Evolutionary conservation across 2,329 filamentous ascomycete genomes (phyloP).

Genomic region (Xylariaceae sp.): DNA sequence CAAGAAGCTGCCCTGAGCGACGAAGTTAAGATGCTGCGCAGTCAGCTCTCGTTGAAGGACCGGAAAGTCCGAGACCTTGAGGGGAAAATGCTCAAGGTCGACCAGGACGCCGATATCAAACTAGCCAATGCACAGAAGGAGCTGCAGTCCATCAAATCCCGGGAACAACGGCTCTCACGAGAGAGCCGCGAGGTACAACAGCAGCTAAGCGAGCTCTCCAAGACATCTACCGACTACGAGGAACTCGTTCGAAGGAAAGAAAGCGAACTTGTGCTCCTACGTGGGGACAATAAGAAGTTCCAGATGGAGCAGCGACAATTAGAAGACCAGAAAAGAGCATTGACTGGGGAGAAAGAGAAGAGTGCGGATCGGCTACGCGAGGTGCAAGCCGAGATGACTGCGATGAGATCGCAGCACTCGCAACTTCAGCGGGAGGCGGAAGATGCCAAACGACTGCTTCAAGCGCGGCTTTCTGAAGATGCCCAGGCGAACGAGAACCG

Average conservation of each 20-base stretch:
- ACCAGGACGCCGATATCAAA: slow-evolving; percentile 85
- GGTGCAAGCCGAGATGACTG: slow-evolving; percentile 79
- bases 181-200: slow-evolving; percentile 80
- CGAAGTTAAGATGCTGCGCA: slow-evolving; percentile 86
- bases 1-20: slow-evolving; percentile 71
- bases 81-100: slow-evolving; percentile 69
- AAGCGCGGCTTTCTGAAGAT: slow-evolving; percentile 85
- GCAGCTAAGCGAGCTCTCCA: slow-evolving; percentile 78
- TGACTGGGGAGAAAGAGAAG: slow-evolving; percentile 71
- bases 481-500: slow-evolving; percentile 74
- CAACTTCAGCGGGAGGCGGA: slow-evolving; percentile 83
- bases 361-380: slow-evolving; percentile 70
- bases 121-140: slow-evolving; percentile 72
- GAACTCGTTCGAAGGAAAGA: slow-evolving; percentile 90
- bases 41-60: slow-evolving; percentile 81
- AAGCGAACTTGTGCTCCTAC: slow-evolving; percentile 79
- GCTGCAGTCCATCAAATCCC: slow-evolving; percentile 62
- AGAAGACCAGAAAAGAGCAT: slow-evolving; percentile 66
- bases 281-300: slow-evolving; percentile 74
- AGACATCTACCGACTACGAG: slow-evolving; percentile 91
- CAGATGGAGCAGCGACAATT: slow-evolving; percentile 73
- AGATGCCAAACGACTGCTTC: slow-evolving; percentile 78
- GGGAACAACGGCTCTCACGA: slow-evolving; percentile 66
- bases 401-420: slow-evolving; percentile 73
- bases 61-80: slow-evolving; percentile 86